These are phyloP conservation scores for Penicillium fuscoglaucum DNA, from an alignment of 2,329 filamentous ascomycete species.

Conservation along the genomic window DNA sequence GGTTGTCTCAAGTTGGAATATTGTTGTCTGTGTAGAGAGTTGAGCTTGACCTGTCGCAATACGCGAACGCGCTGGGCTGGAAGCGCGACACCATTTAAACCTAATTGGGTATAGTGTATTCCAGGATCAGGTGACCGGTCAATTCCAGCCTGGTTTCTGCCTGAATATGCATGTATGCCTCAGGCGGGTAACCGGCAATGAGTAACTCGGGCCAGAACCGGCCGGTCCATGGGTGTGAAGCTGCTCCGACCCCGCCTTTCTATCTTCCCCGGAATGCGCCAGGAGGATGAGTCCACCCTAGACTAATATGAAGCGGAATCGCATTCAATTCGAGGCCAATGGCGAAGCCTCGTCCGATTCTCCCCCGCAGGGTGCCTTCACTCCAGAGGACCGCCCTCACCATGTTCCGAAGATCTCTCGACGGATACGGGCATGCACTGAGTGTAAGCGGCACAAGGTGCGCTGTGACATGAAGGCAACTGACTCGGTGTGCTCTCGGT, in stretches of 20 bases:
- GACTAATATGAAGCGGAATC: slow-evolving; percentile 41
- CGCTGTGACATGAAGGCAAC: slow-evolving; percentile 55
- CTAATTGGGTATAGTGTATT: slow-evolving; percentile 15
- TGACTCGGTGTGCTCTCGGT: slow-evolving; percentile 52
- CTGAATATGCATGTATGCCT: slow-evolving; percentile 17
- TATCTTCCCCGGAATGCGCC: slow-evolving; percentile 23
- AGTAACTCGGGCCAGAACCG: slow-evolving; percentile 21
- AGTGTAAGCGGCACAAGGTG: slow-evolving; percentile 57
- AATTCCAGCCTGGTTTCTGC: not conserved
- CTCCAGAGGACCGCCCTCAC: slow-evolving; percentile 33
- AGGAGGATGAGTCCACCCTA: slow-evolving; percentile 25
- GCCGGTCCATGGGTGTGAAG: slow-evolving; percentile 2
- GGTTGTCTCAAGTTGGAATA: slow-evolving; percentile 2
- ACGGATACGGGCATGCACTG: slow-evolving; percentile 52
- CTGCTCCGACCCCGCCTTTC: slow-evolving; percentile 21
- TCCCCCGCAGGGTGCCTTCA: slow-evolving; percentile 31
- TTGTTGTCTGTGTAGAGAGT: not conserved
- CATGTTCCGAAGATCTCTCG: slow-evolving; percentile 47
- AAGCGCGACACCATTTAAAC: slow-evolving; percentile 24
- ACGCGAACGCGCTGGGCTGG: slow-evolving; percentile 20
- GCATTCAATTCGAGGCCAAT: slow-evolving; percentile 40
- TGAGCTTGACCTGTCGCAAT: slow-evolving; percentile 9
- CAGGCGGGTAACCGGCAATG: slow-evolving; percentile 14
- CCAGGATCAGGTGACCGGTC: slow-evolving; percentile 21
- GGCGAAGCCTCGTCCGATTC: slow-evolving; percentile 38